phyloP scores from a whole-genome alignment of 306 rosid species.

The Cucurbita moschata region DNA sequence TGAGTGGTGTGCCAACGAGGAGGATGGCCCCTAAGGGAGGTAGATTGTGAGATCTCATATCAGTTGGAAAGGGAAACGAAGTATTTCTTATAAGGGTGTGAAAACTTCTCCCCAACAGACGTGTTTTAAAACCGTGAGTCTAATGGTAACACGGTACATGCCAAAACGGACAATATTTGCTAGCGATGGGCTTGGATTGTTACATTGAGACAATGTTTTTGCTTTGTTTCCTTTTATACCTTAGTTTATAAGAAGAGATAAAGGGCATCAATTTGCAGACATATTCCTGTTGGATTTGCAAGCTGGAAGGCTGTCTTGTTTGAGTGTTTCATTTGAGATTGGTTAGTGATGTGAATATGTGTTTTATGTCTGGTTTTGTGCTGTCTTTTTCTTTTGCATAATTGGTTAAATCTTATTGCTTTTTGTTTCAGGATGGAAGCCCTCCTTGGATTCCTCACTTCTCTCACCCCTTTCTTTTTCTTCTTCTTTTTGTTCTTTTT shows the following conservation, averaged over 20 bases:
- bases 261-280: neutral
- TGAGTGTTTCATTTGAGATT: neutral
- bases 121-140: too few relatives aligned
- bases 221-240: neutral
- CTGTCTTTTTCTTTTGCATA: neutral
- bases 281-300: neutral
- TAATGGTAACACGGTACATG: too few relatives aligned
- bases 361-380: neutral
- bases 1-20: too few relatives aligned
- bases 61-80: too few relatives aligned
- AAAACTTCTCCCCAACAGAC: too few relatives aligned
- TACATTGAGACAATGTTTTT: neutral
- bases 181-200: too few relatives aligned
- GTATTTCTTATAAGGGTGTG: too few relatives aligned
- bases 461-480: too few relatives aligned
- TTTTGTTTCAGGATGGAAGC: neutral
- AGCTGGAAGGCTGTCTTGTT: conserved; percentile 3
- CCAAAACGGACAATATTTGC: too few relatives aligned
- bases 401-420: neutral
- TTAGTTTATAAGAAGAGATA: neutral
- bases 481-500: neutral
- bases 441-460: conserved; percentile 1
- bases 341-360: conserved; percentile 1
- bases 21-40: too few relatives aligned
- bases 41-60: too few relatives aligned